These are phyloP conservation scores for Colletotrichum liaoningense DNA, from an alignment of 2,329 filamentous ascomycete species.

Conservation along the genomic window DNA sequence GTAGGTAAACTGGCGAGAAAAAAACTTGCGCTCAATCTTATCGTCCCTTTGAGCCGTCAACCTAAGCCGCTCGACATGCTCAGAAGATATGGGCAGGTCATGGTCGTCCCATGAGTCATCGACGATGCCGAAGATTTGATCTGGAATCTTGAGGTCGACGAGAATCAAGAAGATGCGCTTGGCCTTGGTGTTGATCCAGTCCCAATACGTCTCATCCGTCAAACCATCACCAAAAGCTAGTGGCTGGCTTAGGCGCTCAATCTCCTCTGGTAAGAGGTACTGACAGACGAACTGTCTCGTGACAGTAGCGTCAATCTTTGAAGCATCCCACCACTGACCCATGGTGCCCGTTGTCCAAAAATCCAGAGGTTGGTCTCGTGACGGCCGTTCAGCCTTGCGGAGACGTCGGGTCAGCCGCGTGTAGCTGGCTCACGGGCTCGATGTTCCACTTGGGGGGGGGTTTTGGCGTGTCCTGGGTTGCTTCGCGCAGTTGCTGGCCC, in stretches of 20 bases:
- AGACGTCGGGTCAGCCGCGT: conserved; percentile 2
- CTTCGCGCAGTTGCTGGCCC: background rate
- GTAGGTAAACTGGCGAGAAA: conserved; percentile 77
- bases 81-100: conserved; percentile 76
- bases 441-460: background rate
- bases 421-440: background rate
- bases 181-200: conserved; percentile 79
- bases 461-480: conserved; percentile 1
- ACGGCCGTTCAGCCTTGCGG: conserved; percentile 8
- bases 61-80: conserved; percentile 72
- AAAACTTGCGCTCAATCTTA: conserved; percentile 75
- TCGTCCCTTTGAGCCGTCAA: conserved; percentile 70
- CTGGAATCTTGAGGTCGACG: conserved; percentile 75
- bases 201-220: conserved; percentile 81
- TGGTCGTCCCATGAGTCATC: conserved; percentile 83
- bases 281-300: conserved; percentile 75
- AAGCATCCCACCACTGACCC: conserved; percentile 74
- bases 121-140: conserved; percentile 80
- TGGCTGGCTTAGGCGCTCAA: conserved; percentile 70
- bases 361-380: background rate
- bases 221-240: conserved; percentile 75
- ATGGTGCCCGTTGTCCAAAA: conserved; percentile 22
- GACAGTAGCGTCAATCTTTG: conserved; percentile 76
- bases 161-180: conserved; percentile 79
- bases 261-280: conserved; percentile 72